These are phyloP conservation scores for Glutinoglossum americanum DNA, from an alignment of 495 filamentous ascomycete genomes.

Conservation along the genomic window DNA sequence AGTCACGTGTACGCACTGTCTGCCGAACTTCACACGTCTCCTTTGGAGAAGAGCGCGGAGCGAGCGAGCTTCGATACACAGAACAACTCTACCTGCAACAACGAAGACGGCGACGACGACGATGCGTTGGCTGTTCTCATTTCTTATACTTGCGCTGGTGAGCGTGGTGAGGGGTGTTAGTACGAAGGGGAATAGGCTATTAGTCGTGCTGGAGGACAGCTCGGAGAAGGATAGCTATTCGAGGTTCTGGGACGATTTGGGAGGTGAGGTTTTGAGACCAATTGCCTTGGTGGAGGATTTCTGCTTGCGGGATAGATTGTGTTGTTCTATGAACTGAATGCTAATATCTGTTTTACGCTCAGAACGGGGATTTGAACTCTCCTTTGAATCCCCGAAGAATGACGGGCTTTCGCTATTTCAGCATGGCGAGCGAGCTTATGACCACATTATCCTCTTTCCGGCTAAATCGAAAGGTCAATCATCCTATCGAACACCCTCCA, in stretches of 20 bases:
- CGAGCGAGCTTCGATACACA: neutral
- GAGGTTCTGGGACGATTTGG: slow-evolving; percentile 59
- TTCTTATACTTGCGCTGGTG: slow-evolving; percentile 40
- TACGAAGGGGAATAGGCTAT: slow-evolving; percentile 55
- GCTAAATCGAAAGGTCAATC: slow-evolving; percentile 65
- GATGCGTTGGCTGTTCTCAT: slow-evolving; percentile 60
- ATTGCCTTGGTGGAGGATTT: neutral
- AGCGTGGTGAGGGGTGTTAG: slow-evolving; percentile 54
- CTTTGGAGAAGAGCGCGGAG: neutral
- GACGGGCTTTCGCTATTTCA: slow-evolving; percentile 63
- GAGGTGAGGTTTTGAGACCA: slow-evolving; percentile 32
- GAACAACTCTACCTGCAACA: neutral
- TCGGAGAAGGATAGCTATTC: slow-evolving; percentile 61
- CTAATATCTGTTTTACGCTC: slow-evolving; percentile 9
- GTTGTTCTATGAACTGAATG: neutral
- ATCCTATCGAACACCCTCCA: neutral
- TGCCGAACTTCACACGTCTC: slow-evolving; percentile 1
- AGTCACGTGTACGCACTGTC: slow-evolving; percentile 8
- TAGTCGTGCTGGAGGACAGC: slow-evolving; percentile 71
- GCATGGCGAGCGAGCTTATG: slow-evolving; percentile 70
- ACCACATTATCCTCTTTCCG: slow-evolving; percentile 77
- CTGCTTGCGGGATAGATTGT: neutral
- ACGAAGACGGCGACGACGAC: slow-evolving; percentile 7
- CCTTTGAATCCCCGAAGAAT: slow-evolving; percentile 71
- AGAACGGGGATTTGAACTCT: slow-evolving; percentile 67